These are phyloP conservation scores for Fistulifera pelliculosa DNA, from an alignment of 108 stramenopile genomes.

Conservation along the genomic window DNA sequence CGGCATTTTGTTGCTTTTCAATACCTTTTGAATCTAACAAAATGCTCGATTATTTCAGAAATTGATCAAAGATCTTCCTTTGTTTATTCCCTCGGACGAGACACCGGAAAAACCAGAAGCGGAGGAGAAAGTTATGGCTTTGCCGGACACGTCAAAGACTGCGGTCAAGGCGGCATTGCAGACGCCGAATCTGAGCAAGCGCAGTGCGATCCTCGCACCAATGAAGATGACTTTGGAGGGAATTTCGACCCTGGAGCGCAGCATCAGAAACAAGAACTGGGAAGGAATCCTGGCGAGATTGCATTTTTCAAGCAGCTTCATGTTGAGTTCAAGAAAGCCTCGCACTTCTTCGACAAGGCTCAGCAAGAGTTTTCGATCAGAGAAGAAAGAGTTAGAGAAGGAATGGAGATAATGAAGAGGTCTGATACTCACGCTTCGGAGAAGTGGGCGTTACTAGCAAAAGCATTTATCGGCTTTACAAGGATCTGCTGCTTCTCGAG, in stretches of 20 bases:
- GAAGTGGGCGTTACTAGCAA: conserved; percentile 67
- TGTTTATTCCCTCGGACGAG: conserved; percentile 29
- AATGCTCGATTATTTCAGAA: conserved; percentile 28
- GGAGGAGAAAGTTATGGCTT: no score
- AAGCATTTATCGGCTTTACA: conserved; percentile 77
- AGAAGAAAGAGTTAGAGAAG: conserved; percentile 64
- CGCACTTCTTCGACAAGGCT: conserved; percentile 68
- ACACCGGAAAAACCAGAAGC: background rate
- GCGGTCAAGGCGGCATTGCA: no score
- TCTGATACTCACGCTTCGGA: conserved; percentile 18
- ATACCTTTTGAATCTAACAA: background rate
- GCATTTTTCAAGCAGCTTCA: conserved; percentile 80
- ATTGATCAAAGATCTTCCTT: conserved; percentile 66
- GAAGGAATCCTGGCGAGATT: conserved; percentile 49
- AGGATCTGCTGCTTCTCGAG: conserved; percentile 88
- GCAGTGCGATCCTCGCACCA: background rate
- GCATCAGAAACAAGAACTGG: conserved; percentile 8
- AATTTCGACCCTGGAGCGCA: background rate
- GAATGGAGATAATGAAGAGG: conserved; percentile 45
- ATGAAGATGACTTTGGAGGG: background rate
- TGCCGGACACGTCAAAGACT: no score
- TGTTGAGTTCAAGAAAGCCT: conserved; percentile 76
- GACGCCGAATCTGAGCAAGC: background rate
- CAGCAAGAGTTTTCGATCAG: conserved; percentile 65
- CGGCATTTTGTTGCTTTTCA: background rate